A percentile compares a stretch with the other conserved stretches of the same genome.
Evolutionary conservation across 2,329 filamentous ascomycete genomes (phyloP).

Genomic region (Beauveria pseudobassiana): DNA sequence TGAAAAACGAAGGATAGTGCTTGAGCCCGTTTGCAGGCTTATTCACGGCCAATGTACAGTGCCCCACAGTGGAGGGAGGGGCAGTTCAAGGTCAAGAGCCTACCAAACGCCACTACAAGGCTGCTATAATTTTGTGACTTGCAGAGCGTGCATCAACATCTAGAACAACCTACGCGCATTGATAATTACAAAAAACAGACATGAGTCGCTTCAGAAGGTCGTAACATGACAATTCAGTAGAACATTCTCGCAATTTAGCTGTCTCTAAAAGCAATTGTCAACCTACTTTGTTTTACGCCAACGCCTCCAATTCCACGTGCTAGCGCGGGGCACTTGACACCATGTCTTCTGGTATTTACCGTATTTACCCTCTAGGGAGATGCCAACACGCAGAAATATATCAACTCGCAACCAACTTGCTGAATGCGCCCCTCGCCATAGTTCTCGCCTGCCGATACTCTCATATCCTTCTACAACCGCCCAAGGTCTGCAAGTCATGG

Average conservation of each 20-base stretch:
- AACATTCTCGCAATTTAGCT: not conserved
- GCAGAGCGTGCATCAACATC: not conserved
- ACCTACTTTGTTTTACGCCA: not conserved
- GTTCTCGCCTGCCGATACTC: not conserved
- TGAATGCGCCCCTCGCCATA: not conserved
- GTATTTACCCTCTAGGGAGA: too few species aligned
- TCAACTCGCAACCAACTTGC: not conserved
- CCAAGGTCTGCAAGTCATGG: conserved; percentile 50
- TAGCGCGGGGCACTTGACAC: conserved; percentile 11
- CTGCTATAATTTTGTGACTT: not conserved
- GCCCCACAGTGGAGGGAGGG: not conserved
- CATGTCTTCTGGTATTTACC: not conserved
- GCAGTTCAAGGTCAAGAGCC: too few species aligned
- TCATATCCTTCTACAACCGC: not conserved
- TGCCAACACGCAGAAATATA: not conserved
- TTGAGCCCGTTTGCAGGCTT: not conserved
- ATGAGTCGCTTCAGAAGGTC: too few species aligned
- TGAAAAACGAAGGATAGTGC: not conserved
- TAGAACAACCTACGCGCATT: not conserved
- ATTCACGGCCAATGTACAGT: too few species aligned
- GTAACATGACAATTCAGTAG: too few species aligned
- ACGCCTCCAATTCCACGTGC: not conserved
- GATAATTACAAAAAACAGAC: not conserved
- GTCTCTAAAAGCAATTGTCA: not conserved
- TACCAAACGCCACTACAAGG: not conserved